A percentile compares a stretch with the other conserved stretches of the same genome.
phyloP scores from a whole-genome alignment of 371 early-diverging fungal genomes.

The Rhizopus delemar region DNA sequence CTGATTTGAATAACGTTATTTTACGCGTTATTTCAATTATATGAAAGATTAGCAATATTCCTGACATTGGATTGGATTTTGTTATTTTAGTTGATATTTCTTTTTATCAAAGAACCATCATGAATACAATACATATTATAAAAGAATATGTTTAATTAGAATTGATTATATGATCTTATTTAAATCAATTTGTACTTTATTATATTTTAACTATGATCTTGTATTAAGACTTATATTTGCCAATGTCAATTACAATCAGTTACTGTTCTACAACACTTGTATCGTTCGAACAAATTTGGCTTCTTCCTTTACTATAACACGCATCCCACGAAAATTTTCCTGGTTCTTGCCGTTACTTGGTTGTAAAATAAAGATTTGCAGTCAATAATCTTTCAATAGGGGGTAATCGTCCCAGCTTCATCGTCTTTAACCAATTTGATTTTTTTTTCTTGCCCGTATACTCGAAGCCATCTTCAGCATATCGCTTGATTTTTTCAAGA shows the following conservation, averaged over 20 bases:
- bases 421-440: conserved; percentile 14
- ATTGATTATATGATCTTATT: no score
- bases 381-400: conserved; percentile 15
- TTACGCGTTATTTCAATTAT: no score
- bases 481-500: conserved; percentile 22
- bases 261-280: conserved; percentile 12
- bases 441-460: conserved; percentile 21
- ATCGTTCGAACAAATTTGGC: conserved; percentile 13
- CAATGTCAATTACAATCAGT: neutral
- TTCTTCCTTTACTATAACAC: conserved; percentile 17
- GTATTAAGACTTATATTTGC: no score
- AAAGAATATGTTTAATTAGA: no score
- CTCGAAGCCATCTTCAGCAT: conserved; percentile 19
- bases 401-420: conserved; percentile 13
- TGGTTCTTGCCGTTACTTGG: conserved; percentile 16
- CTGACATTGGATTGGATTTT: no score
- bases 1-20: no score
- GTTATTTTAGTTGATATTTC: no score
- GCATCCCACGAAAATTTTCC: conserved; percentile 13
- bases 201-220: no score
- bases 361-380: conserved; percentile 7
- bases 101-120: no score
- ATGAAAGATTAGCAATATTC: no score
- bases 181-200: no score
- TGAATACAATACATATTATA: no score